phyloP scores from a whole-genome alignment of 192 early-diverging fungal species.

The Funneliformis mosseae region DNA sequence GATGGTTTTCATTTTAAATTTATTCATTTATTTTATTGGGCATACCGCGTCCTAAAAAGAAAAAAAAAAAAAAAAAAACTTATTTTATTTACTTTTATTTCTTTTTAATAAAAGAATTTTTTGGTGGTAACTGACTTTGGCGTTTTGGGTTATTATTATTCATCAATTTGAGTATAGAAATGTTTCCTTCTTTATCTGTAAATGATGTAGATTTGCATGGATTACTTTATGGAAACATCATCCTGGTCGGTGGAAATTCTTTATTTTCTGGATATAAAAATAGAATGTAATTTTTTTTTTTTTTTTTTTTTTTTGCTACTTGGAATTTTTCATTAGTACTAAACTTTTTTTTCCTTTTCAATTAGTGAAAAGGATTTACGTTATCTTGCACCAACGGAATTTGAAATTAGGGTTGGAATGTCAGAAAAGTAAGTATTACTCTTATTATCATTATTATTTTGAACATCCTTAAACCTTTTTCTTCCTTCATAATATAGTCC shows the following conservation, averaged over 20 bases:
- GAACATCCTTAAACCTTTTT: neutral
- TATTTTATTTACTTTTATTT: neutral
- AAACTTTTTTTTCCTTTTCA: slow-evolving; percentile 7
- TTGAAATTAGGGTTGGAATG: slow-evolving; percentile 55
- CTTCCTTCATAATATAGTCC: slow-evolving; percentile 47
- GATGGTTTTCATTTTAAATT: neutral
- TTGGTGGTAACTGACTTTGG: slow-evolving; percentile 1
- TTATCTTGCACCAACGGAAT: slow-evolving; percentile 54
- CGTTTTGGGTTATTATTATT: neutral
- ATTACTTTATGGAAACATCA: slow-evolving; percentile 66
- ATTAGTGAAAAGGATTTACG: slow-evolving; percentile 57
- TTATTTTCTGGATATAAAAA: slow-evolving; percentile 62
- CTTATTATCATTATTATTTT: neutral
- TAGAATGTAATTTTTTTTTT: slow-evolving; percentile 54
- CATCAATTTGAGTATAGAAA: slow-evolving; percentile 13
- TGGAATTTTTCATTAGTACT: neutral
- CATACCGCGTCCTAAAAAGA: neutral
- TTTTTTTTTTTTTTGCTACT: neutral
- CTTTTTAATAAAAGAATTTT: slow-evolving; percentile 6
- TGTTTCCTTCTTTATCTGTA: slow-evolving; percentile 34
- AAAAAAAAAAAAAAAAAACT: neutral
- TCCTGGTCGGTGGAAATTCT: slow-evolving; percentile 70
- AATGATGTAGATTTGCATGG: slow-evolving; percentile 53
- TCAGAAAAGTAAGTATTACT: slow-evolving; percentile 58
- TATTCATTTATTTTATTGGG: neutral